phyloP scores from a whole-genome alignment of 2,329 filamentous ascomycete genomes.

The Verticillium isaacii region DNA sequence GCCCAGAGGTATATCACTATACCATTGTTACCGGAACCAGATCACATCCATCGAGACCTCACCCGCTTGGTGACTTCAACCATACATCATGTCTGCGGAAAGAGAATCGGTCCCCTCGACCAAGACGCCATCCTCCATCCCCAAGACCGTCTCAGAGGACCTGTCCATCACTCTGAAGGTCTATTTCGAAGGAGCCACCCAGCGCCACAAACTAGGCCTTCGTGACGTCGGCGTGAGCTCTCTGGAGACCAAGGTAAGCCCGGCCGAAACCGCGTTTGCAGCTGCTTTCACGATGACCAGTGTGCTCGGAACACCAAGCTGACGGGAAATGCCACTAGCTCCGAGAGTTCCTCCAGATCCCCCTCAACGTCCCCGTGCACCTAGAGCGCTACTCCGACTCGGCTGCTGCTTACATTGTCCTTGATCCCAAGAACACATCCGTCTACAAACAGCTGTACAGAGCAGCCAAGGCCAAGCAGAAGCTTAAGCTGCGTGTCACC shows the following conservation, averaged over 20 bases:
- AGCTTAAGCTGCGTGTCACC: slow-evolving; percentile 82
- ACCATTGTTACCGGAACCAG: neutral
- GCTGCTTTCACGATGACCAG: neutral
- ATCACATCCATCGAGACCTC: neutral
- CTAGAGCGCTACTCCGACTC: slow-evolving; percentile 97
- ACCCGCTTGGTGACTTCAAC: neutral
- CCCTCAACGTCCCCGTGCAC: slow-evolving; percentile 54
- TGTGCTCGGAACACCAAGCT: neutral
- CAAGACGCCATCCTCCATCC: slow-evolving; percentile 8
- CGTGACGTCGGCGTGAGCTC: slow-evolving; percentile 71
- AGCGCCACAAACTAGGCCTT: slow-evolving; percentile 85
- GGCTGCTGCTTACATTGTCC: slow-evolving; percentile 70
- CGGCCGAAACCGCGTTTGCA: neutral
- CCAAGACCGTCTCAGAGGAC: neutral
- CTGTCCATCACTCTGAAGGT: slow-evolving; percentile 73
- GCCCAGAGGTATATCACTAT: neutral
- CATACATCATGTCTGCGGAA: slow-evolving; percentile 21
- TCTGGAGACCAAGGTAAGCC: slow-evolving; percentile 79
- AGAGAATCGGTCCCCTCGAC: slow-evolving; percentile 20
- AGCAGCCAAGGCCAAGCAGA: slow-evolving; percentile 95
- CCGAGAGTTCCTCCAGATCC: slow-evolving; percentile 62
- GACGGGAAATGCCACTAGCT: slow-evolving; percentile 45
- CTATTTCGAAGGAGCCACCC: slow-evolving; percentile 67
- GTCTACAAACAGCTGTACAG: slow-evolving; percentile 97
- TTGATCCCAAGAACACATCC: slow-evolving; percentile 71